These are phyloP conservation scores for Alternaria sp. DNA, from an alignment of 2,329 filamentous ascomycete species.

Conservation along the genomic window DNA sequence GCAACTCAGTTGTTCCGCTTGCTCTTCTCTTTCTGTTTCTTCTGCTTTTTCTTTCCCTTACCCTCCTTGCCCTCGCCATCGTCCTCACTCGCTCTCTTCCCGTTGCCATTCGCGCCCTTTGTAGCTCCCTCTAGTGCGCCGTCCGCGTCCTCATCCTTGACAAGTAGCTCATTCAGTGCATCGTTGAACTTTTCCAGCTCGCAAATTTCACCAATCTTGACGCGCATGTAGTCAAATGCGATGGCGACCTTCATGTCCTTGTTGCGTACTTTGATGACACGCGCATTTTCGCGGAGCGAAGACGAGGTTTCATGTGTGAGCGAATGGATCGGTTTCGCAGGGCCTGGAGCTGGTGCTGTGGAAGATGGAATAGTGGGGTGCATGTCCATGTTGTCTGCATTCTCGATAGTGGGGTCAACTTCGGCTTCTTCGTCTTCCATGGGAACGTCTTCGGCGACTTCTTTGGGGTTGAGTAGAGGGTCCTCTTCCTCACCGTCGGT, in stretches of 20 bases:
- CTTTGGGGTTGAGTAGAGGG: conserved; percentile 20
- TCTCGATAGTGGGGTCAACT: conserved; percentile 28
- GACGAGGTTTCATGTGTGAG: conserved; percentile 20
- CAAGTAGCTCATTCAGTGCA: conserved; percentile 67
- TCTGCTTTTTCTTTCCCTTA: conserved; percentile 38
- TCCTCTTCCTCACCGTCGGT: conserved; percentile 42
- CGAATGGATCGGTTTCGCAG: conserved; percentile 17
- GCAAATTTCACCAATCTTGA: conserved; percentile 74
- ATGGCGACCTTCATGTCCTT: conserved; percentile 72
- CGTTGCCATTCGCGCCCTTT: conserved; percentile 38
- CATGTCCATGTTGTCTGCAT: conserved; percentile 36
- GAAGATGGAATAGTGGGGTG: conserved; percentile 16
- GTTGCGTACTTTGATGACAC: conserved; percentile 51
- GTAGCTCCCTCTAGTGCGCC: conserved; percentile 15
- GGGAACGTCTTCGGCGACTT: conserved; percentile 37
- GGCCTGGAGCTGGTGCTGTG: conserved; percentile 1
- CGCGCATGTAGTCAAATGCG: conserved; percentile 81
- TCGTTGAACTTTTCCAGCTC: conserved; percentile 70
- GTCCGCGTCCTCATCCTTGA: conserved; percentile 36
- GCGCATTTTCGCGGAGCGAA: conserved; percentile 27
- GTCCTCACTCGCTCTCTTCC: conserved; percentile 43
- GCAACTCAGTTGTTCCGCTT: conserved; percentile 38
- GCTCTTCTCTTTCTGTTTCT: conserved; percentile 38
- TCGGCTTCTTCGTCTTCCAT: conserved; percentile 30
- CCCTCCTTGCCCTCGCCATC: conserved; percentile 32